These are phyloP conservation scores for Venturia pyrina DNA, from an alignment of 2,329 filamentous ascomycete species.

Conservation along the genomic window DNA sequence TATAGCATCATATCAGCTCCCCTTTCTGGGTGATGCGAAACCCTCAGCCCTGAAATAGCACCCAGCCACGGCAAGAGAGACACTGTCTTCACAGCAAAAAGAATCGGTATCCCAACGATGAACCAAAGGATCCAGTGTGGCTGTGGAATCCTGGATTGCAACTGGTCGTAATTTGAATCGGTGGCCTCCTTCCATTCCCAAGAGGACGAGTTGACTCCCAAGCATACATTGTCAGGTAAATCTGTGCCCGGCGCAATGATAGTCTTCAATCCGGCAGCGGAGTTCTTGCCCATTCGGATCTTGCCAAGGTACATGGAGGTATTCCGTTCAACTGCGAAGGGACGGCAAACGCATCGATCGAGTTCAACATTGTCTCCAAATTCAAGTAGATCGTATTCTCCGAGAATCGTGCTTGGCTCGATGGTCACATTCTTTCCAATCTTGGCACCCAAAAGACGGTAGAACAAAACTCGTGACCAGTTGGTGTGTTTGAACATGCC, in stretches of 20 bases:
- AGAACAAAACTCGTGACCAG: slow-evolving; percentile 35
- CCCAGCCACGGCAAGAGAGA: slow-evolving; percentile 35
- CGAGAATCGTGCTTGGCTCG: slow-evolving; percentile 31
- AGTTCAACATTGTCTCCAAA: slow-evolving; percentile 42
- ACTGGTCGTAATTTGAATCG: slow-evolving; percentile 39
- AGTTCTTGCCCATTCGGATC: slow-evolving; percentile 40
- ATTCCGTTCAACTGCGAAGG: slow-evolving; percentile 47
- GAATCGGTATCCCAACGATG: slow-evolving; percentile 35
- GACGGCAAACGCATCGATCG: slow-evolving; percentile 39
- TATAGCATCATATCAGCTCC: slow-evolving; percentile 29
- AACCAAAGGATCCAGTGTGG: slow-evolving; percentile 37
- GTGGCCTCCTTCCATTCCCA: slow-evolving; percentile 42
- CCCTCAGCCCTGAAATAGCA: slow-evolving; percentile 35
- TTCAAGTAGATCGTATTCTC: slow-evolving; percentile 49
- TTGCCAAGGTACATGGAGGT: slow-evolving; percentile 47
- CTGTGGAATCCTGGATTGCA: slow-evolving; percentile 27
- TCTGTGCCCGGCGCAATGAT: slow-evolving; percentile 42
- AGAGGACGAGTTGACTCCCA: slow-evolving; percentile 48
- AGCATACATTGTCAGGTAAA: slow-evolving; percentile 40
- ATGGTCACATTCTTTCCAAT: slow-evolving; percentile 44
- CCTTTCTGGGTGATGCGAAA: slow-evolving; percentile 23
- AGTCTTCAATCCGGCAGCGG: slow-evolving; percentile 38
- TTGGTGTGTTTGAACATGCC: slow-evolving; percentile 37
- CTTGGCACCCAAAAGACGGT: slow-evolving; percentile 42
- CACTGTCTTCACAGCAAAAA: slow-evolving; percentile 30